phyloP scores from a whole-genome alignment of 345 rosid genomes.

The Citrus hindsii region DNA sequence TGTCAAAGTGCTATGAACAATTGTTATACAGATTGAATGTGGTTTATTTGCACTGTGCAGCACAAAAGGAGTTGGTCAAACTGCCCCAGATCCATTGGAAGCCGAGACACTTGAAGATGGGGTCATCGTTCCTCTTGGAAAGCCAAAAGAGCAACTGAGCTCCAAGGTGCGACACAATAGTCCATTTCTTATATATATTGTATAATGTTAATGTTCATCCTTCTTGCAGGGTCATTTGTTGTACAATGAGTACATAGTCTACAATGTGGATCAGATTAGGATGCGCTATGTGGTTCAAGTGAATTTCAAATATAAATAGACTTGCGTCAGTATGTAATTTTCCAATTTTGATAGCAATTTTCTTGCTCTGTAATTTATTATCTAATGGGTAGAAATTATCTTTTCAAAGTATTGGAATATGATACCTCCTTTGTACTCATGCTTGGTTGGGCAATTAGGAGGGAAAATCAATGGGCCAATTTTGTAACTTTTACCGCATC shows the following conservation, averaged over 20 bases:
- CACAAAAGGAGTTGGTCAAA: slow-evolving; percentile 78
- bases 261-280: slow-evolving; percentile 78
- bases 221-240: slow-evolving; percentile 57
- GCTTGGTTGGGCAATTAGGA: background rate
- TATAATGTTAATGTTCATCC: background rate
- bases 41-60: slow-evolving; percentile 32
- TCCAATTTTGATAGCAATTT: background rate
- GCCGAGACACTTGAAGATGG: slow-evolving; percentile 63
- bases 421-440: background rate
- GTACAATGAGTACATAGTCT: slow-evolving; percentile 83
- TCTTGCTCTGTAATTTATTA: background rate
- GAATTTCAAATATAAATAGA: slow-evolving; percentile 47
- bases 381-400: background rate
- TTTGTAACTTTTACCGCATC: background rate
- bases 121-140: slow-evolving; percentile 70
- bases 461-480: background rate
- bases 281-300: slow-evolving; percentile 78
- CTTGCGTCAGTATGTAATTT: background rate
- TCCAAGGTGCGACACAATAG: slow-evolving; percentile 27
- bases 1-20: background rate
- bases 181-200: too few relatives aligned
- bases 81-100: slow-evolving; percentile 63
- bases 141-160: slow-evolving; percentile 43
- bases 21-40: background rate
- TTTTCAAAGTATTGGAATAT: background rate